Percentiles rank a stretch among this genome's conserved stretches.
Conservation (phyloP, 768 basidiomycete species). For the Cyclocybe cylindracea region DNA sequence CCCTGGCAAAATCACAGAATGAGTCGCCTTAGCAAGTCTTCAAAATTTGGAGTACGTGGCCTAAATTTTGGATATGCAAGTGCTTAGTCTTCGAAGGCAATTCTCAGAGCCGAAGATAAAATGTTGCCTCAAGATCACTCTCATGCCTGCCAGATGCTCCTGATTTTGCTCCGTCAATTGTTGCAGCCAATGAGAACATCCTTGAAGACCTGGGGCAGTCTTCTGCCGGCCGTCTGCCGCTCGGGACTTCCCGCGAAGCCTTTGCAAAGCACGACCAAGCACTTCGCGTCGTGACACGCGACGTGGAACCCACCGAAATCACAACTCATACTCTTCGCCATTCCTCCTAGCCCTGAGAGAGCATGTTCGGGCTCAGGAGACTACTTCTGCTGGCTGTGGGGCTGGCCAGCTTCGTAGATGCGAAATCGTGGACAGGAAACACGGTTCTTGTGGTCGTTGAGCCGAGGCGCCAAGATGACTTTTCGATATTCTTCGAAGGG, state of each 20-base stretch:
- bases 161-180: too few relatives aligned
- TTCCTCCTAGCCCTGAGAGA: conserved; percentile 9
- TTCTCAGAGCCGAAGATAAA: too few relatives aligned
- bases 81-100: too few relatives aligned
- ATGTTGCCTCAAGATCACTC: too few relatives aligned
- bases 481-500: conserved; percentile 80
- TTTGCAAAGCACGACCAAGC: conserved; percentile 24
- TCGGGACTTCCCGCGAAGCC: conserved; percentile 3
- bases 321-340: conserved; percentile 12
- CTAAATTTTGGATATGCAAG: too few relatives aligned
- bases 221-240: conserved; percentile 1
- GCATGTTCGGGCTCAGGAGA: conserved; percentile 40
- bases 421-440: conserved; percentile 79
- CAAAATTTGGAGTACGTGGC: too few relatives aligned
- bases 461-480: conserved; percentile 66
- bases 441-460: conserved; percentile 87
- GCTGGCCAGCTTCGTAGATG: conserved; percentile 35
- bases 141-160: too few relatives aligned
- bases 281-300: conserved; percentile 20
- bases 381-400: conserved; percentile 34
- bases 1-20: too few relatives aligned
- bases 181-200: too few relatives aligned
- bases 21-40: too few relatives aligned
- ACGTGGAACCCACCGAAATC: conserved; percentile 26
- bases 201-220: too few relatives aligned